Evolutionary conservation across 805 yeast species (phyloP).

Genomic region (Pichia cephalocereana): DNA sequence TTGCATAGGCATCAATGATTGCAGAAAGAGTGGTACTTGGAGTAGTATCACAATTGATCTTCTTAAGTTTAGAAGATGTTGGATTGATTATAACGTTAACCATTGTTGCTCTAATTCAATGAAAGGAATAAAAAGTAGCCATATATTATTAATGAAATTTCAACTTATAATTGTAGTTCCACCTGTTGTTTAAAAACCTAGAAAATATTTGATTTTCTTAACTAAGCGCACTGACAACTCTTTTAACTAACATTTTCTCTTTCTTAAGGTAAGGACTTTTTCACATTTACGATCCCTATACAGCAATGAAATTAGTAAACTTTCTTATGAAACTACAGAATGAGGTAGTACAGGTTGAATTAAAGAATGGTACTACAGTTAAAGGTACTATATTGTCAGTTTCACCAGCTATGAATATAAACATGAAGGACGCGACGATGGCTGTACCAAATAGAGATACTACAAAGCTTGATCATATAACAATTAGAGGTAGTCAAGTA

Average conservation of each 20-base stretch:
- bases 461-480: conserved; percentile 62
- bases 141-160: too few relatives aligned
- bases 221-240: too few relatives aligned
- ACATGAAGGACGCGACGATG: conserved; percentile 71
- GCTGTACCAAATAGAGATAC: conserved; percentile 65
- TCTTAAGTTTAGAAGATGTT: conserved; percentile 50
- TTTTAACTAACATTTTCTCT: too few relatives aligned
- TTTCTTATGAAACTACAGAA: conserved; percentile 78
- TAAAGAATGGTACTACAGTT: conserved; percentile 83
- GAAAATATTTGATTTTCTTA: too few relatives aligned
- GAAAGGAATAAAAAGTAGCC: too few relatives aligned
- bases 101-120: conserved; percentile 23
- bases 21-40: conserved; percentile 25
- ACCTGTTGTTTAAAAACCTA: too few relatives aligned
- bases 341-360: conserved; percentile 83
- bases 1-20: conserved; percentile 33
- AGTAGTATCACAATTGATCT: conserved; percentile 34
- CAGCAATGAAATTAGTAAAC: conserved; percentile 52
- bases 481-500: conserved; percentile 82
- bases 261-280: too few relatives aligned
- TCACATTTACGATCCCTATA: too few relatives aligned
- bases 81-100: conserved; percentile 43
- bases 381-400: conserved; percentile 81
- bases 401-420: conserved; percentile 85
- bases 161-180: too few relatives aligned